Evolutionary conservation across 129 eudicot species (phyloP), one percentile per base, ranked within the genome.

Genomic region (Flaveria bidentis): DNA sequence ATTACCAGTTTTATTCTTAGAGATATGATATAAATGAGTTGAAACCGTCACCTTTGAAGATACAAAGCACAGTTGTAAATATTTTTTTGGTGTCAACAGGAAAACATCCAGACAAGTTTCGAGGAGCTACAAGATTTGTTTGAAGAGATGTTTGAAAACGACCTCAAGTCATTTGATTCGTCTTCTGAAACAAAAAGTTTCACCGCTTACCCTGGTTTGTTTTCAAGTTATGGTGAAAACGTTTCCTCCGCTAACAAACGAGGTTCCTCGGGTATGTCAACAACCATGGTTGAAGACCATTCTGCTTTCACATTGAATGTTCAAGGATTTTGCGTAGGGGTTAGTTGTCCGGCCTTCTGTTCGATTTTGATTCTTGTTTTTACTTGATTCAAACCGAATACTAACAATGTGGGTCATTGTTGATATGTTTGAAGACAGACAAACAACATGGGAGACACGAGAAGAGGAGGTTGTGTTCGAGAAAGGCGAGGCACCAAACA

Each of bases 131-230:
- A 92, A 76, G 86, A 81, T 25, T 76, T 92, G 72, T 89, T 87
- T 36, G 83, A 87, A 53, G 96, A 87, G 67, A 87, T 92, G 86
- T 84, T 92, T 80, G 82, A 84, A 14, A 87, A 78, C 23, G 96
- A 87, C 73, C 72, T 78, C 0, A 85, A 82, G 39, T 26, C 69
- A 10, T 67, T 70, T 16, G 67, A 57, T 39, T 84, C 75, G 28
- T 75, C 88, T 36, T 82, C 82, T 20, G 78, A 82, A 17, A 75
- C 76, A 15, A 75, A 49, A 20, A 81, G 64, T 73, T 77, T 87
- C 53, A 50, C 79, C 13, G 26, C 83, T 49, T 77, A 80, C 1
- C 69, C 87, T 18, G 76, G 83, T 53, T 68, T 76, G 12, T 76
- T 71, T 83, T 58, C 80, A 45, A 76, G 83, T 18, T 82, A 57